Percentiles rank a stretch among this genome's conserved stretches.
These are phyloP conservation scores for Huntiella decipiens DNA, from an alignment of 2,329 filamentous ascomycete species.

Conservation along the genomic window DNA sequence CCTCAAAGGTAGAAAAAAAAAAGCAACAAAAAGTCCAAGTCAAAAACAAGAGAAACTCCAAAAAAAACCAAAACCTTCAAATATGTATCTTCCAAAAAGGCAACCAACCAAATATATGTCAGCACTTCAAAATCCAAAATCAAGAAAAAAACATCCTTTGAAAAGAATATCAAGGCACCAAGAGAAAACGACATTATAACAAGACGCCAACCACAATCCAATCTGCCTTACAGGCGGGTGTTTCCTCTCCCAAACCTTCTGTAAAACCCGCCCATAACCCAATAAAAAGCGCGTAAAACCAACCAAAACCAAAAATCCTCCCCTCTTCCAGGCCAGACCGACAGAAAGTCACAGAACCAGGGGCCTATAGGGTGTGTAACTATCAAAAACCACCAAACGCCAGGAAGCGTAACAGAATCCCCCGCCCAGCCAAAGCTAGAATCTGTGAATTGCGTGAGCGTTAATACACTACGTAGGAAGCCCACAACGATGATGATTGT, in stretches of 20 bases:
- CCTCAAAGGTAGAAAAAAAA: not conserved
- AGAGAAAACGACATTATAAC: not conserved
- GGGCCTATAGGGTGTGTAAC: too few relatives aligned
- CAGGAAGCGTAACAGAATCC: too few relatives aligned
- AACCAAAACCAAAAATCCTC: not conserved
- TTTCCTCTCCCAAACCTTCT: not conserved
- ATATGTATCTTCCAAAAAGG: not conserved
- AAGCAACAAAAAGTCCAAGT: slow-evolving; percentile 1
- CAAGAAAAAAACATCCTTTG: not conserved
- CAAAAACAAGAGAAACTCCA: not conserved
- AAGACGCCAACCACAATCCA: too few relatives aligned
- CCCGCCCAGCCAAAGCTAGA: too few relatives aligned
- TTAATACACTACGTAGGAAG: too few relatives aligned
- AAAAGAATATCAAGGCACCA: too few relatives aligned
- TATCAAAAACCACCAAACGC: too few relatives aligned
- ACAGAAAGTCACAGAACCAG: too few relatives aligned
- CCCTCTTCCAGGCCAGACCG: not conserved
- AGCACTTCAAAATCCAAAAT: not conserved
- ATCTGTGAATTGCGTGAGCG: too few relatives aligned
- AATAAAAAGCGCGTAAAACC: too few relatives aligned
- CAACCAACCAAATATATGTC: not conserved
- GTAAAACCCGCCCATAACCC: not conserved
- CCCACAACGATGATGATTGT: too few relatives aligned
- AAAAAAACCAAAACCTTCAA: not conserved
- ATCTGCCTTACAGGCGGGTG: too few relatives aligned